Conservation (phyloP, 352 stramenopile species). For the Globisporangium irregulare region DNA sequence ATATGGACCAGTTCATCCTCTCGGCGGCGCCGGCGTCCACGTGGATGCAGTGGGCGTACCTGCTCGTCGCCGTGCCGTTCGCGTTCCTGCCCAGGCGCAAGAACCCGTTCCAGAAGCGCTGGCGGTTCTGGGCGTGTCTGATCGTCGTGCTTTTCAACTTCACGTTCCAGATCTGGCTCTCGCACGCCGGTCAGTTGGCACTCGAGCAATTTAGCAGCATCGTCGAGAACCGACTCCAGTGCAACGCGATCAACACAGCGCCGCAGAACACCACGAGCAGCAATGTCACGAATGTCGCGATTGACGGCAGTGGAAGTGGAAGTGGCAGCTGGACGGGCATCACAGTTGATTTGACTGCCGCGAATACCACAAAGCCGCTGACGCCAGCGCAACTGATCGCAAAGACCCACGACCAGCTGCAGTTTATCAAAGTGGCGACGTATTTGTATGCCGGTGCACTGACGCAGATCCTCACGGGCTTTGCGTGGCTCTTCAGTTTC, state of each 20-base stretch:
- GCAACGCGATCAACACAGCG: constrained; percentile 24
- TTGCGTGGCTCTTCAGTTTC: constrained; percentile 77
- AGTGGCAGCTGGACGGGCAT: constrained; percentile 15
- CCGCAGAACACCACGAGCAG: neutral
- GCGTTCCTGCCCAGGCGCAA: constrained; percentile 52
- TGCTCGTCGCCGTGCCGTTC: constrained; percentile 70
- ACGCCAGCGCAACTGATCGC: constrained; percentile 3
- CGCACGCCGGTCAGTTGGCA: constrained; percentile 50
- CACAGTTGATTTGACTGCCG: constrained; percentile 13
- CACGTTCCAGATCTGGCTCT: constrained; percentile 75
- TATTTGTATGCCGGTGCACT: constrained; percentile 57
- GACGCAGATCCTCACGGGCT: constrained; percentile 61
- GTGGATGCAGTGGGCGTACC: constrained; percentile 71
- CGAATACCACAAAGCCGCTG: constrained; percentile 20
- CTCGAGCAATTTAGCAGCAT: constrained; percentile 37
- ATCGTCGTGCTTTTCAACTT: constrained; percentile 80
- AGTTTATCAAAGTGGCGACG: constrained; percentile 35
- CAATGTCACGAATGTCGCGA: neutral
- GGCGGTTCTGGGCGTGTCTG: constrained; percentile 68
- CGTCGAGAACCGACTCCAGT: constrained; percentile 39
- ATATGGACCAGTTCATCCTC: constrained; percentile 72
- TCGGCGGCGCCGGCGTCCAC: constrained; percentile 37
- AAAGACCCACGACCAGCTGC: constrained; percentile 32
- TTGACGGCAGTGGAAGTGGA: neutral
- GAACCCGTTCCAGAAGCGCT: constrained; percentile 76